Evolutionary conservation across 192 early-diverging fungal species (phyloP).

Genomic region (Coemansia pectinata): DNA sequence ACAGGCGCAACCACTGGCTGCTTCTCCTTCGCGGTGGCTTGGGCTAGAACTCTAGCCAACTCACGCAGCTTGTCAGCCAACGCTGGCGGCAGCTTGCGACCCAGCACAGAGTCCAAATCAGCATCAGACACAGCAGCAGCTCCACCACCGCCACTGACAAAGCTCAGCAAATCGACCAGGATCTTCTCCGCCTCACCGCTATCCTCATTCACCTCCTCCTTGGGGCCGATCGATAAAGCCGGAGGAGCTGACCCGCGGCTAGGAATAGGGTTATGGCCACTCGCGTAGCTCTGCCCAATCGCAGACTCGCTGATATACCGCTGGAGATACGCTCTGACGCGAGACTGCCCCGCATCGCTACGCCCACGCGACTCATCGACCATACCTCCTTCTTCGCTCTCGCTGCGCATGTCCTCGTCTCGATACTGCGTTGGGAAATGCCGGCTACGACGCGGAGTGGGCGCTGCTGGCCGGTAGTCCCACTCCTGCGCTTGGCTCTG

Average conservation of each 20-base stretch:
- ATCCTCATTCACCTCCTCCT: not conserved
- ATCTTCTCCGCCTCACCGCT: not conserved
- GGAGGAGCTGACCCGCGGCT: not conserved
- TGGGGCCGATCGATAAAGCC: not conserved
- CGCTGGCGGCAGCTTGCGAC: constrained; percentile 16
- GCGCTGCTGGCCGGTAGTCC: constrained; percentile 28
- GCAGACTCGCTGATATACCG: constrained; percentile 23
- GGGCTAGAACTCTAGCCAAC: constrained; percentile 19
- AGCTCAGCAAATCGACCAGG: not conserved
- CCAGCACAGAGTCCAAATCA: not conserved
- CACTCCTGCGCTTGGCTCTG: constrained; percentile 6
- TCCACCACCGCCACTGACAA: not conserved
- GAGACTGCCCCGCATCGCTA: constrained; percentile 6
- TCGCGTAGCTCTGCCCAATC: not conserved
- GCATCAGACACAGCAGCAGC: not conserved
- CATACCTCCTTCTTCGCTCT: constrained; percentile 4
- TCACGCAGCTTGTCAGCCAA: constrained; percentile 38
- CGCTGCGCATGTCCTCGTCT: not conserved
- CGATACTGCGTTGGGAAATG: constrained; percentile 13
- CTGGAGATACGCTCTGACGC: constrained; percentile 18
- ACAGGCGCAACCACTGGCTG: not conserved
- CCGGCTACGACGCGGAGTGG: constrained; percentile 39
- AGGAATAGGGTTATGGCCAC: not conserved
- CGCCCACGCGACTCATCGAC: not conserved
- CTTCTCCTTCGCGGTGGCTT: not conserved